Base-by-base conservation (phyloP, 2,329 filamentous ascomycete species). In the Arthrobotrys pseudoclavata region DNA sequence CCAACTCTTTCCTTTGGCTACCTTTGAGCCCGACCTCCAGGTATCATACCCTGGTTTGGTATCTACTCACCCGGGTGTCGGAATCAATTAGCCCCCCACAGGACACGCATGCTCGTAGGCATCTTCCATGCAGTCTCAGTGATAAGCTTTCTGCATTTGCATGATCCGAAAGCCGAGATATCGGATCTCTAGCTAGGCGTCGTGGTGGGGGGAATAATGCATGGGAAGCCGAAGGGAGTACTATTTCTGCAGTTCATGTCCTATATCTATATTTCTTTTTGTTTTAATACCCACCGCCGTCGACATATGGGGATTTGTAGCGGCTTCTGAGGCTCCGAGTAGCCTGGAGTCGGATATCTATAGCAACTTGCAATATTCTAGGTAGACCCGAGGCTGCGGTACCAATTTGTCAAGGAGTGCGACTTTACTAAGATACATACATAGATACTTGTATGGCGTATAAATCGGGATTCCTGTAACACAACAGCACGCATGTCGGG, bases 91-190 rank as follows among this genome's bases (percentile, higher is more conserved):
- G n/a, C 61, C 53, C 57, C 57, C 52, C 48, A 61, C 66, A 66
- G 42, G 31, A 50, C 45, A 40, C 52, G 52, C 47, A 62, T 52
- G 29, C 42, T 53, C 52, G 66, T 50, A 55, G 55, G 48, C 31
- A 66, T 61, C n/a, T 67, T 52, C 66, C 66, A 66, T 76, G 72
- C 66, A 67, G 50, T 18, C 29, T 57, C 24, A 50, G 40, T 52
- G 60, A 69, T 69, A 76, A 70, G 72, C 72, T 70, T 70, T 66
- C 22, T 69, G 50, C 60, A 45, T 52, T 60, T 76, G 48, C 66
- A 76, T 47, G 42, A 53, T 53, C 72, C 72, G 64, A 45, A 63
- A 34, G 34, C 71, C 72, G 72, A 76, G 52, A 61, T 70, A 61
- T 76, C 72, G 72, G 72, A 34, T 66, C 9, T 42, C 31, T 50